Base-by-base conservation (phyloP, 345 rosid genomes). In the Eucalyptus curtisii region DNA sequence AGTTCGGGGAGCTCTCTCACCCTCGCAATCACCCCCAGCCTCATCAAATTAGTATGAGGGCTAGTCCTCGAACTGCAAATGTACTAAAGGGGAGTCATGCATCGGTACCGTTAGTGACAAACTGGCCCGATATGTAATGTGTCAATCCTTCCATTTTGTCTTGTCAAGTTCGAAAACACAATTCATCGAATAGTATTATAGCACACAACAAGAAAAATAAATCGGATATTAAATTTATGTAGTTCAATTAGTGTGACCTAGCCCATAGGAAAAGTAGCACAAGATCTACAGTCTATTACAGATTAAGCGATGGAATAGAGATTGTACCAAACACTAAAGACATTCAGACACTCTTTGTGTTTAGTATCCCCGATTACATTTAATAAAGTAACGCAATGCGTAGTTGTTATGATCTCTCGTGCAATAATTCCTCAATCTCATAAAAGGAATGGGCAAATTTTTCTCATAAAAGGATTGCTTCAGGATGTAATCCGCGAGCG, bases 111-210 rank as follows among this genome's bases (percentile, higher is more conserved):
- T n/a, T n/a, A n/a, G 40, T 3, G 4, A n/a, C 20, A n/a, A 64
- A n/a, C 10, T 15, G 33, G 20, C 76, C 19, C 10, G 7, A 14
- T 64, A 64, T 64, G 20, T 7, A 4, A 4, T 8, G 33, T 64
- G 5, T 17, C 37, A 64, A n/a, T n/a, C 76, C 76, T 64, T 64
- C 20, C 40, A 7, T n/a, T 14, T 64, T 64, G 19, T 31, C 76
- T 4, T 15, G 20, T 64, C 33, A 33, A 52, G 25, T 10, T 52
- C 3, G 19, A 64, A 64, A 64, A 2, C 9, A 64, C 37, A 64
- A 15, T 15, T 16, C 19, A n/a, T n/a, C 6, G 2, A n/a, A n/a
- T 0, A 15, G 3, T 64, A 14, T n/a, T 7, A n/a, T 14, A n/a
- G 37, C 76, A 64, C 9, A 14, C 6, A 3, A n/a, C 37, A 64